Conservation (phyloP, 2,329 filamentous ascomycete genomes). For the Fusarium compactum region DNA sequence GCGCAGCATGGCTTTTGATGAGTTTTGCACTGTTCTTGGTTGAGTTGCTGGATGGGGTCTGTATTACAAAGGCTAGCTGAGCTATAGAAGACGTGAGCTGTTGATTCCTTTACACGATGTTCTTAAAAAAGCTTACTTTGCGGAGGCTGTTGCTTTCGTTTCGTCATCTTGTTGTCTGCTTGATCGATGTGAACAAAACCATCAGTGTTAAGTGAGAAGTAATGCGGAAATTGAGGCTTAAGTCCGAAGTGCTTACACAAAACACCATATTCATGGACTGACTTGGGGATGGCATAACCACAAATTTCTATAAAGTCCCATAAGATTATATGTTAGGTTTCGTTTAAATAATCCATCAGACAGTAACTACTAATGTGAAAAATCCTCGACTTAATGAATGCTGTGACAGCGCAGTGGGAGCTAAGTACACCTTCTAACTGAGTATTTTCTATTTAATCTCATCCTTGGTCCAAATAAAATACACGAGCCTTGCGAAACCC, state of each 20-base stretch:
- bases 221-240: not conserved
- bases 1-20: conserved; percentile 26
- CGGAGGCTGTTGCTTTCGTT: not conserved
- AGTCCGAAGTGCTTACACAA: not conserved
- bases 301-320: no score
- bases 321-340: no score
- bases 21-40: conserved; percentile 4
- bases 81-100: not conserved
- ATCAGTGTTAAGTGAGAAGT: not conserved
- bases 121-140: not conserved
- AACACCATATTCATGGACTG: not conserved
- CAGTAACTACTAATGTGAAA: no score
- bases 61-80: conserved; percentile 21
- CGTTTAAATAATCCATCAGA: no score
- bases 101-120: accelerated
- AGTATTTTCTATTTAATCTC: no score
- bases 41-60: not conserved
- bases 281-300: no score
- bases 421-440: no score
- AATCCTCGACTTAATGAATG: no score
- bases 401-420: no score
- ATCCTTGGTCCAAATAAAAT: not conserved
- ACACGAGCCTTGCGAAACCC: not conserved
- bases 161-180: not conserved
- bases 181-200: accelerated